These are phyloP conservation scores for Sesbania bispinosa DNA, from an alignment of 306 rosid genomes.

Conservation along the genomic window DNA sequence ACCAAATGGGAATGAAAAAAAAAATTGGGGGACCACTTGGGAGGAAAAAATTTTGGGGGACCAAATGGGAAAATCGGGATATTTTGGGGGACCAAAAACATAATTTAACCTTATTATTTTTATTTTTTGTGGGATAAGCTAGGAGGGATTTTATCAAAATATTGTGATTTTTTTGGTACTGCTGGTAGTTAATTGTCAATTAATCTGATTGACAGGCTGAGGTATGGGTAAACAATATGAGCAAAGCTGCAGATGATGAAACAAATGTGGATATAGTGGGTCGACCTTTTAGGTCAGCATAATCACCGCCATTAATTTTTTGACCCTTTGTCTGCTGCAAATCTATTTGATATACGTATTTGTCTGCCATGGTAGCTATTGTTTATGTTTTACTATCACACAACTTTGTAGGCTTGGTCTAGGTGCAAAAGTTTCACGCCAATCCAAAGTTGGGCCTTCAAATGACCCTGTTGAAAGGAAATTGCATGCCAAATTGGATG, in stretches of 20 bases:
- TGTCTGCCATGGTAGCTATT: not conserved
- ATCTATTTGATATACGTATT: not conserved
- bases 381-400: not conserved
- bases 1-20: no score
- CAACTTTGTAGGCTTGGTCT: constrained; percentile 68
- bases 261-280: constrained; percentile 31
- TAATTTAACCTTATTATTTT: no score
- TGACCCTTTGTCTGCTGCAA: not conserved
- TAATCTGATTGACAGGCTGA: constrained; percentile 59
- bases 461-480: constrained; percentile 70
- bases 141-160: not conserved
- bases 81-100: no score
- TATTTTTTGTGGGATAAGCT: not conserved
- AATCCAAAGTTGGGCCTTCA: constrained; percentile 49
- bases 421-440: constrained; percentile 71
- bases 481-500: constrained; percentile 52
- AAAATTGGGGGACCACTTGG: no score
- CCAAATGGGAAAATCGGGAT: no score
- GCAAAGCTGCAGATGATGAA: constrained; percentile 48
- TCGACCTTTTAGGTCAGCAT: constrained; percentile 60
- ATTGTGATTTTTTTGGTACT: not conserved
- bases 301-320: not conserved
- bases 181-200: not conserved
- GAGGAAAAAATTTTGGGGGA: no score
- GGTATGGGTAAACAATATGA: constrained; percentile 72